Evolutionary conservation across 2,329 filamentous ascomycete species (phyloP).

Genomic region (Cercospora berteroae): DNA sequence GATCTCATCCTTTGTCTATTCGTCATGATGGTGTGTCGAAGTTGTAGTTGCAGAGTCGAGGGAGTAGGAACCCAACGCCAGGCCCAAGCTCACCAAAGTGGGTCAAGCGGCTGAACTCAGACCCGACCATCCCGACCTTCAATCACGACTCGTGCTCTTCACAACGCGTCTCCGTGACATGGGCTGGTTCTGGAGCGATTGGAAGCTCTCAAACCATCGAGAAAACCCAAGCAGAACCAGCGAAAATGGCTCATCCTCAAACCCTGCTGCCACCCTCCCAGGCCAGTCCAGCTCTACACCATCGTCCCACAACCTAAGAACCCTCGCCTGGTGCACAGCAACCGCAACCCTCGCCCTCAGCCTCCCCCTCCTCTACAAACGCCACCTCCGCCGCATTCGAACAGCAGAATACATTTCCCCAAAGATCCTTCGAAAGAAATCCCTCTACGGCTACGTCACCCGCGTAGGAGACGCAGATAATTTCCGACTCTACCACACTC

Average conservation of each 20-base stretch:
- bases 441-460: conserved; percentile 80
- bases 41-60: neutral
- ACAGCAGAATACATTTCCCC: conserved; percentile 72
- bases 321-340: neutral
- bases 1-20: neutral
- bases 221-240: neutral
- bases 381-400: conserved; percentile 79
- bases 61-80: neutral
- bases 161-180: neutral
- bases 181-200: conserved; percentile 11
- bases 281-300: neutral
- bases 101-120: conserved; percentile 1
- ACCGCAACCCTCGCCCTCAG: neutral
- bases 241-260: neutral
- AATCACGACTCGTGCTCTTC: neutral
- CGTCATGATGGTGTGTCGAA: neutral
- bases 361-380: conserved; percentile 59
- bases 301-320: neutral
- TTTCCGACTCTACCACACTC: conserved; percentile 91
- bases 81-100: neutral
- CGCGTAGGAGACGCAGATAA: conserved; percentile 96
- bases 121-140: neutral
- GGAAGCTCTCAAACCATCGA: neutral
- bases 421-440: conserved; percentile 69
- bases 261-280: too few relatives aligned